A percentile compares a stretch with the other conserved stretches of the same genome.
Evolutionary conservation across 2,329 filamentous ascomycete genomes (phyloP).

Genomic region (Cytospora paraplurivora): DNA sequence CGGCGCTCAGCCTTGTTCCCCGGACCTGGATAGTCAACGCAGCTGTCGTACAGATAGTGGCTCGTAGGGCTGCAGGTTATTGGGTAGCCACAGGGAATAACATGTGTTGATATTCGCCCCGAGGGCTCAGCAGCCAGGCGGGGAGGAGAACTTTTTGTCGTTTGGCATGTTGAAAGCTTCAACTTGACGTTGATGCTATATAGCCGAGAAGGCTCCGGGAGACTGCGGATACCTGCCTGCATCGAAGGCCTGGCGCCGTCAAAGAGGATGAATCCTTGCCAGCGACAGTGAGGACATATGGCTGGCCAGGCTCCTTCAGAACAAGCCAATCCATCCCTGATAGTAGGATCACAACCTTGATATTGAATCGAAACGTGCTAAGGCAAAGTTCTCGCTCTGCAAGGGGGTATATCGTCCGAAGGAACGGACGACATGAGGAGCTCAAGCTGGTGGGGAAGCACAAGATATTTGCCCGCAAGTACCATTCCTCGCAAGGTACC

Average conservation of each 20-base stretch:
- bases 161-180: constrained; percentile 1
- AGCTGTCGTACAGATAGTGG: constrained; percentile 12
- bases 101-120: neutral
- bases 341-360: constrained; percentile 16
- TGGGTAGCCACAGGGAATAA: neutral
- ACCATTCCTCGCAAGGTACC: neutral
- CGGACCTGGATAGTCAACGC: neutral
- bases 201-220: neutral
- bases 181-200: neutral
- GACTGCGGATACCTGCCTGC: neutral
- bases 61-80: constrained; percentile 17
- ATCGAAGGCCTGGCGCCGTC: neutral
- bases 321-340: neutral
- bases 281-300: neutral
- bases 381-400: neutral
- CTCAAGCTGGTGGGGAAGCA: constrained; percentile 11
- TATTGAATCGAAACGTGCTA: constrained; percentile 5
- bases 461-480: neutral
- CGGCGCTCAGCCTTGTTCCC: neutral
- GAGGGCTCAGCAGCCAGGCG: neutral
- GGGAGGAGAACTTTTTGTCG: neutral
- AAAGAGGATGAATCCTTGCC: neutral
- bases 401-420: constrained; percentile 2
- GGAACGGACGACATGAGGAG: constrained; percentile 6
- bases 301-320: neutral